Evolutionary conservation across 805 yeast species (phyloP).

Genomic region (Kluyveromyces lactis): DNA sequence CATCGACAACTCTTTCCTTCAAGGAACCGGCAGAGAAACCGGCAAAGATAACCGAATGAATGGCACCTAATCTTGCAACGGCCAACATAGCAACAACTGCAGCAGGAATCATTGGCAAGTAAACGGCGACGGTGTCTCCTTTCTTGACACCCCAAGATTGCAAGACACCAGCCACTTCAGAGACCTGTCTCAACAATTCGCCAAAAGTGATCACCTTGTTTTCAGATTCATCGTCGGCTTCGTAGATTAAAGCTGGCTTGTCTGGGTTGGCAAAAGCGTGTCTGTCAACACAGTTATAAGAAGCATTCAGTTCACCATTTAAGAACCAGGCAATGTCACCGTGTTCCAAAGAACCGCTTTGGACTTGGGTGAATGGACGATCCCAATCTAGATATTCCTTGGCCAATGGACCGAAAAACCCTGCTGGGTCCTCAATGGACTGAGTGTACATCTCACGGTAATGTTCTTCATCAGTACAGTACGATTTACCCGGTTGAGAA

Average conservation of each 20-base stretch:
- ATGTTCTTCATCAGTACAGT: conserved; percentile 53
- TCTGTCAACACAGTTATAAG: conserved; percentile 90
- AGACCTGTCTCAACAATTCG: conserved; percentile 76
- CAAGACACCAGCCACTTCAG: conserved; percentile 78
- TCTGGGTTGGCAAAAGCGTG: conserved; percentile 85
- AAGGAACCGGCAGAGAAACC: conserved; percentile 93
- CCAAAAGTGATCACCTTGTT: conserved; percentile 73
- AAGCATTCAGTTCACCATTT: conserved; percentile 88
- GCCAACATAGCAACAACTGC: conserved; percentile 93
- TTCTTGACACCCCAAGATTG: conserved; percentile 77
- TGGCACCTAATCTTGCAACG: conserved; percentile 86
- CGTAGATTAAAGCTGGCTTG: conserved; percentile 79
- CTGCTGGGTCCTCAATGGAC: conserved; percentile 75
- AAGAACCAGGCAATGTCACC: conserved; percentile 92
- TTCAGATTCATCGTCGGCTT: conserved; percentile 83
- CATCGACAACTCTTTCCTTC: conserved; percentile 84
- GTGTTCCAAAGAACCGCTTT: conserved; percentile 53
- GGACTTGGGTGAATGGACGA: conserved; percentile 44
- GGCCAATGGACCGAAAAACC: conserved; percentile 76
- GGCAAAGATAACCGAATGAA: conserved; percentile 94
- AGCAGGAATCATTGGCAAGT: conserved; percentile 96
- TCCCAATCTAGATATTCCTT: conserved; percentile 70
- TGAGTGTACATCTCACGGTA: conserved; percentile 66
- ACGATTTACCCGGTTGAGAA: conserved; percentile 35
- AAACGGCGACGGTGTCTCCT: conserved; percentile 96